Conservation (phyloP, 805 yeast genomes). For the Yarrowia sp. region DNA sequence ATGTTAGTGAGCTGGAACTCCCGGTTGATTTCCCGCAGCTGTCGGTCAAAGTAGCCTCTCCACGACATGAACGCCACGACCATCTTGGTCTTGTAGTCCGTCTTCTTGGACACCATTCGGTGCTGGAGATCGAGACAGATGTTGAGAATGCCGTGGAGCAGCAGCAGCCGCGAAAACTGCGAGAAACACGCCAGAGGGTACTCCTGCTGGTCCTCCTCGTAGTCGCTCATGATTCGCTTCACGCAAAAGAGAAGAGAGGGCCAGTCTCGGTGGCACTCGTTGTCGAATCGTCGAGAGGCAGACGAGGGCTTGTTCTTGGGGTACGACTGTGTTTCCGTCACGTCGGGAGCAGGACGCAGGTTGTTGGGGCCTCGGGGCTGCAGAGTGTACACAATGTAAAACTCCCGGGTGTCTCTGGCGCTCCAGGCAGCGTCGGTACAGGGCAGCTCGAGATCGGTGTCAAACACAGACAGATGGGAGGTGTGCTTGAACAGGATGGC, state of each 20-base stretch:
- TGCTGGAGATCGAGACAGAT: slow-evolving; percentile 51
- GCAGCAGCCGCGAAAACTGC: slow-evolving; percentile 52
- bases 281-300: slow-evolving; percentile 4
- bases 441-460: slow-evolving; percentile 56
- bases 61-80: slow-evolving; percentile 51
- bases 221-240: slow-evolving; percentile 49
- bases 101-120: slow-evolving; percentile 50
- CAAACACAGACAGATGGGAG: slow-evolving; percentile 54
- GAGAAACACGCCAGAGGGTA: slow-evolving; percentile 51
- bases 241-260: slow-evolving; percentile 50
- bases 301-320: slow-evolving; percentile 36
- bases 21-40: slow-evolving; percentile 44
- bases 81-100: slow-evolving; percentile 49
- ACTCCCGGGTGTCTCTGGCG: slow-evolving; percentile 45
- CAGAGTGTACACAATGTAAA: slow-evolving; percentile 38
- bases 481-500: slow-evolving; percentile 51
- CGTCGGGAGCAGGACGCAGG: slow-evolving; percentile 33
- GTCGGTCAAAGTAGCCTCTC: slow-evolving; percentile 52
- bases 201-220: slow-evolving; percentile 48
- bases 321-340: slow-evolving; percentile 21
- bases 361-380: slow-evolving; percentile 40
- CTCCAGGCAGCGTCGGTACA: slow-evolving; percentile 57
- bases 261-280: slow-evolving; percentile 47
- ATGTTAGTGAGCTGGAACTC: slow-evolving; percentile 39
- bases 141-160: slow-evolving; percentile 52